These are phyloP conservation scores for Aegilops sharonensis DNA, from an alignment of 176 grass and related monocot genomes.

Conservation along the genomic window DNA sequence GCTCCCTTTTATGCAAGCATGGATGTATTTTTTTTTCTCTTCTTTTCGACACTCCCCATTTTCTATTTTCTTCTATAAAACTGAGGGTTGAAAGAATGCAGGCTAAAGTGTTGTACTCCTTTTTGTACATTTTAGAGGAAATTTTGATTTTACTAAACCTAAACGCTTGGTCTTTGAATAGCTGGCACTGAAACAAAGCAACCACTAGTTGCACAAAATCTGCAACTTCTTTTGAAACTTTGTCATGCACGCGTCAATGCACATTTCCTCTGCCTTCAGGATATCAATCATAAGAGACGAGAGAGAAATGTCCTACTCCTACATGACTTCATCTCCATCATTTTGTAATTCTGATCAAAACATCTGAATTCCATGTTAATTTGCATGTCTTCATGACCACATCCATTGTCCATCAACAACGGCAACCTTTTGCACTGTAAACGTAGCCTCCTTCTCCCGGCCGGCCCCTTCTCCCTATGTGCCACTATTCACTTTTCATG, in stretches of 20 bases:
- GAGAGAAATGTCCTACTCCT: too few relatives aligned
- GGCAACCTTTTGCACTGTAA: slow-evolving; percentile 26
- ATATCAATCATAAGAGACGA: too few relatives aligned
- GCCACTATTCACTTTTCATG: slow-evolving; percentile 22
- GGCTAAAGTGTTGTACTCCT: too few relatives aligned
- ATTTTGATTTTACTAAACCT: too few relatives aligned
- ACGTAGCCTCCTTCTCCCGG: background rate
- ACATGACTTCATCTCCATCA: background rate
- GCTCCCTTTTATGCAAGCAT: background rate
- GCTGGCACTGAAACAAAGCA: too few relatives aligned
- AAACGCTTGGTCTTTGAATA: too few relatives aligned
- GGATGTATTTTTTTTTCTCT: background rate
- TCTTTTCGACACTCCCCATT: background rate
- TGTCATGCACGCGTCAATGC: too few relatives aligned
- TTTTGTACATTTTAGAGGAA: too few relatives aligned
- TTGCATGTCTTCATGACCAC: background rate
- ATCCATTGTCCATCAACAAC: background rate
- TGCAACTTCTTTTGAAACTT: too few relatives aligned
- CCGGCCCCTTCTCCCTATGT: background rate
- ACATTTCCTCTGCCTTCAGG: too few relatives aligned
- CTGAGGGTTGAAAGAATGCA: too few relatives aligned
- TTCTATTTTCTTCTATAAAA: background rate
- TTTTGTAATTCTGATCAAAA: background rate
- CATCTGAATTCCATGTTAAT: background rate
- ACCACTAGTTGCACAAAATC: too few relatives aligned